phyloP scores from a whole-genome alignment of 345 rosid species.

The Gossypium stocksii region DNA sequence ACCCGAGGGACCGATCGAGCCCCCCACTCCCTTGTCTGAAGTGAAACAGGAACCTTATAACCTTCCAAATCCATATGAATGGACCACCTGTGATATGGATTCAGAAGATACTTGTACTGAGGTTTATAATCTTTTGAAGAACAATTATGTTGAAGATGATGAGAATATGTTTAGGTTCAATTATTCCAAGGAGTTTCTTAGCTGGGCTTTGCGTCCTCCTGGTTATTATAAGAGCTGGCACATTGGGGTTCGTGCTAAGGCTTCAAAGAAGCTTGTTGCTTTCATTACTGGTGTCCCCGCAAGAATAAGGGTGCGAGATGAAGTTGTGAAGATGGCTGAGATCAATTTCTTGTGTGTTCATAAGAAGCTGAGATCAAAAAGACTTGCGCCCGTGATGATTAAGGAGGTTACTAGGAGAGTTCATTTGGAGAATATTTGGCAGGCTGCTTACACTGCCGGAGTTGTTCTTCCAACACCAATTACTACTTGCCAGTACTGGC shows the following conservation, averaged over 20 bases:
- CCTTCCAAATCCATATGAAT: constrained; percentile 71
- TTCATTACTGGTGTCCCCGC: constrained; percentile 91
- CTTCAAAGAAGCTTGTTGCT: constrained; percentile 81
- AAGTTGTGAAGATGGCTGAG: constrained; percentile 86
- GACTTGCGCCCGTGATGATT: constrained; percentile 95
- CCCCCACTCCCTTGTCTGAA: constrained; percentile 55
- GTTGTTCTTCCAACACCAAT: constrained; percentile 88
- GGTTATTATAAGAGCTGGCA: constrained; percentile 83
- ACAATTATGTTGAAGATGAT: constrained; percentile 88
- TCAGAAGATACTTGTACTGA: constrained; percentile 71
- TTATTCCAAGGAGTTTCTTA: constrained; percentile 87
- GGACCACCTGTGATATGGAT: constrained; percentile 83
- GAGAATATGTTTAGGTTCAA: constrained; percentile 97
- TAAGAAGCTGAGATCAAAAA: constrained; percentile 89
- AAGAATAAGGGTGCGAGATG: constrained; percentile 70
- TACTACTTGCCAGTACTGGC: constrained; percentile 93
- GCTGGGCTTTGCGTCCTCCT: constrained; percentile 90
- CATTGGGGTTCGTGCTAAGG: constrained; percentile 80
- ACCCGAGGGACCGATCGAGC: constrained; percentile 81
- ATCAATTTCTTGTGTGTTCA: constrained; percentile 92
- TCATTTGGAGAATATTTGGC: constrained; percentile 91
- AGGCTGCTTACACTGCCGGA: constrained; percentile 94
- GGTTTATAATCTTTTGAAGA: constrained; percentile 76
- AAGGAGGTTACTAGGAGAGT: constrained; percentile 95
- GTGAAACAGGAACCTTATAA: constrained; percentile 91